Base-by-base conservation (phyloP, 495 filamentous ascomycete genomes). In the Hypoxylon subgilvum region DNA sequence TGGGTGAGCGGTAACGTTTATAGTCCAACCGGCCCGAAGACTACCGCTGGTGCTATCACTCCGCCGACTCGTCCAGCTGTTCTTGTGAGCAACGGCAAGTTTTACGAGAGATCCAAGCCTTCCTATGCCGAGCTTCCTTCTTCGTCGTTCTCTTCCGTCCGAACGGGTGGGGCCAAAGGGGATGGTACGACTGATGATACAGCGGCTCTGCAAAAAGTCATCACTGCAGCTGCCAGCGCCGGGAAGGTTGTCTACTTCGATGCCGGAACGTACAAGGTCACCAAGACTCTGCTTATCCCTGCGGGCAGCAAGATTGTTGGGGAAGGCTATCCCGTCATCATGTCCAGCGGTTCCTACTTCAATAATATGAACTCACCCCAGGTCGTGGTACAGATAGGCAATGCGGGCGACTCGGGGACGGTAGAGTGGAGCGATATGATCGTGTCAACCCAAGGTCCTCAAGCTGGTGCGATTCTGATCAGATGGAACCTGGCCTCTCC, bases 261-360 rank as follows among this genome's bases (percentile, higher is more conserved):
- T 63, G 86, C 91, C 50, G 92, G 92, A 16, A 82, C 85, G 18
- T 97, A 96, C 74, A 75, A 88, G 12, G 82, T 96, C 54, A 88
- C 87, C 12, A 76, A 80, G 28, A 96, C 92, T 2, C 70, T 97
- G 62, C 80, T 84, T 57, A 81, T 97, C 21, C 92, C 92, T 0
- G 75, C 82, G 23, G 80, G 85, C 40, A 84, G 87, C 52, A 77
- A 76, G 44, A 91, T 97, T 64, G 82, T 86, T 3, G 92, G 92
- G 50, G 92, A 97, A 63, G 82, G 88, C 44, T 94, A 88, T 82
- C 76, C 93, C 19, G 86, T 96, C 59, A 92, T 97, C 85, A 87
- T 90, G 27, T 83, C 84, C 2, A 87, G 88, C 13, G 78, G 75
- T 6, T 27, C 70, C 3, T 83, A 81, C 21, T 97, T 93, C 71